phyloP scores from a whole-genome alignment of 495 filamentous ascomycete species.

The Penicillium waksmanii region DNA sequence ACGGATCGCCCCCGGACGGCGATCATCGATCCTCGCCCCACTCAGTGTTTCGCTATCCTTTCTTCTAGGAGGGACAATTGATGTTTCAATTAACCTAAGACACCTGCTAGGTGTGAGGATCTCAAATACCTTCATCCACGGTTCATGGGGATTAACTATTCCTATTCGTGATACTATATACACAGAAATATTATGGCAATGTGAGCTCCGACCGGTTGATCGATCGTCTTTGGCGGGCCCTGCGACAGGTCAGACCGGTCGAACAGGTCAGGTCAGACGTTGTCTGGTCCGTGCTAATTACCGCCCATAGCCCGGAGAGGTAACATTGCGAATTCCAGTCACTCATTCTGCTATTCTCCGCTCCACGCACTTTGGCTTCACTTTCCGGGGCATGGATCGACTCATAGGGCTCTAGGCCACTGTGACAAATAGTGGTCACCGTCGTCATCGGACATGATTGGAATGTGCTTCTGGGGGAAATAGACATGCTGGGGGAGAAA shows the following conservation, averaged over 20 bases:
- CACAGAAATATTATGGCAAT: background rate
- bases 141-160: too few relatives aligned
- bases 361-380: constrained; percentile 10
- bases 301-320: constrained; percentile 2
- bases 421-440: constrained; percentile 17
- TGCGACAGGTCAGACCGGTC: constrained; percentile 4
- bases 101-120: constrained; percentile 1
- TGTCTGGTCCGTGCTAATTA: background rate
- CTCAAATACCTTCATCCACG: background rate
- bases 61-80: background rate
- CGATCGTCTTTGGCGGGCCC: constrained; percentile 3
- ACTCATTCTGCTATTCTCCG: constrained; percentile 18
- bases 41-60: background rate
- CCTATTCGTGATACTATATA: too few relatives aligned
- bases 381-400: constrained; percentile 7
- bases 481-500: background rate
- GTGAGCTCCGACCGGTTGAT: constrained; percentile 2
- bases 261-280: constrained; percentile 1
- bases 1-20: constrained; percentile 4
- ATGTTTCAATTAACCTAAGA: constrained; percentile 4
- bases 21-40: constrained; percentile 8
- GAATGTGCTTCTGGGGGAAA: constrained; percentile 19
- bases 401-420: constrained; percentile 6
- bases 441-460: constrained; percentile 23
- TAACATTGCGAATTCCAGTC: constrained; percentile 25